Base-by-base conservation (phyloP, 495 filamentous ascomycete species). In the Podospora tetraspora region DNA sequence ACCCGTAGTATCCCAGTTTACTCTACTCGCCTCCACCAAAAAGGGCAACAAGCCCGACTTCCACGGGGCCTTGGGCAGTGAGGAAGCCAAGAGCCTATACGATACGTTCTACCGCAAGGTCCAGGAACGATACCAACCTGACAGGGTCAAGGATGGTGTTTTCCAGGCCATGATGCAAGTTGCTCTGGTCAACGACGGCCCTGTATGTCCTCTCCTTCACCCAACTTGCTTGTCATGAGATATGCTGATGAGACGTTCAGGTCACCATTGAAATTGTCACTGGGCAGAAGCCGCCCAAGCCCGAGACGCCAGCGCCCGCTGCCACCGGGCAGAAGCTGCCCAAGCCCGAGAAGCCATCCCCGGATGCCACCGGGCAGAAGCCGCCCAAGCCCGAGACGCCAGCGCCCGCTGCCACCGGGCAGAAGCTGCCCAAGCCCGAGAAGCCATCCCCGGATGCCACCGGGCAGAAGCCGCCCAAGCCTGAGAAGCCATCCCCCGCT, bases 131-230 rank as follows among this genome's bases (percentile, higher is more conserved):
- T 96, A 98, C 76, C 77, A 80, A 5, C 77, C 86, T 9, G 92
- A 93, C 19, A 90, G 86, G 70, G 93, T 99, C 68, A 93, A 96
- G 74, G 90, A 98, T 75, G 96, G 96, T 16, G 88, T 97, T 43
- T 99, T 98, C 77, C 94, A 97, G 73, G 95, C 96, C 63, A 97
- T 97, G 93, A 99, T 98, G 95, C 91, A 97, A 73, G 95, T 97
- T 67, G 91, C 91, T 68, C 76, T 97, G 25, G 89, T 96, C 43
- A 98, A 98, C 72, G 94, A 98, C 76, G 94, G 94, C 66, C 94
- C 94, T 77, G 94, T 97, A 84, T 87, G 92, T 66, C 12, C 32
- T 22, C 30, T n/a, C 66, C 56, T 62, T 21, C 19, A 43, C 12
- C 3, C 8, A 16, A 25, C 30, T 56, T 9, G 11, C 58, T 58